A percentile compares a stretch with the other conserved stretches of the same genome.
These are phyloP conservation scores for Phytophthora colocasiae DNA, from an alignment of 352 stramenopile genomes.

Conservation along the genomic window DNA sequence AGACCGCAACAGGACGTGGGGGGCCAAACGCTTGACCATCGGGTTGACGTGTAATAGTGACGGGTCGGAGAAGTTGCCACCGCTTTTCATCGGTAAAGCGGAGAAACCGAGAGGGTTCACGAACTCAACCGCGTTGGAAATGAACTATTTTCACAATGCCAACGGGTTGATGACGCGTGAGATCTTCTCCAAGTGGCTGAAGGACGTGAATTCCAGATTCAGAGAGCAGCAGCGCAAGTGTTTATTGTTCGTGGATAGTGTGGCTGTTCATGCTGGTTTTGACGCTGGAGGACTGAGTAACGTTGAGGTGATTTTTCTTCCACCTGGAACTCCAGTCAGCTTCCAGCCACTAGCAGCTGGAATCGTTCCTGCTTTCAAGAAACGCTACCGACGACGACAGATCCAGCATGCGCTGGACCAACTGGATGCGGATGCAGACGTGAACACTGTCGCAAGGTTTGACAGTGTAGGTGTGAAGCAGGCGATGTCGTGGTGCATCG, in stretches of 20 bases:
- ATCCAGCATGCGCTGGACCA: slow-evolving; percentile 36
- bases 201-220: slow-evolving; percentile 34
- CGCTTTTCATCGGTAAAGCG: slow-evolving; percentile 45
- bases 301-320: slow-evolving; percentile 35
- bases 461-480: slow-evolving; percentile 32
- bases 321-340: slow-evolving; percentile 11
- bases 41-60: slow-evolving; percentile 38
- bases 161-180: slow-evolving; percentile 44
- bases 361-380: slow-evolving; percentile 36
- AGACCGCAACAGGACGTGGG: slow-evolving; percentile 23
- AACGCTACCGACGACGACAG: slow-evolving; percentile 37
- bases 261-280: slow-evolving; percentile 30
- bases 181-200: slow-evolving; percentile 46
- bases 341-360: slow-evolving; percentile 37
- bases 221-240: slow-evolving; percentile 25
- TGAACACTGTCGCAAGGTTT: slow-evolving; percentile 23
- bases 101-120: slow-evolving; percentile 41
- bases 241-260: slow-evolving; percentile 41
- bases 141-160: slow-evolving; percentile 38
- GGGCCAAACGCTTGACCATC: slow-evolving; percentile 40
- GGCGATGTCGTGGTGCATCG: slow-evolving; percentile 35
- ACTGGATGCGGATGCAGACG: slow-evolving; percentile 28
- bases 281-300: slow-evolving; percentile 27
- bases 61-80: slow-evolving; percentile 41
- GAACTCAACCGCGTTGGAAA: slow-evolving; percentile 6